Evolutionary conservation across 2,329 filamentous ascomycete species (phyloP).

Genomic region (Periglandula ipomoeae): DNA sequence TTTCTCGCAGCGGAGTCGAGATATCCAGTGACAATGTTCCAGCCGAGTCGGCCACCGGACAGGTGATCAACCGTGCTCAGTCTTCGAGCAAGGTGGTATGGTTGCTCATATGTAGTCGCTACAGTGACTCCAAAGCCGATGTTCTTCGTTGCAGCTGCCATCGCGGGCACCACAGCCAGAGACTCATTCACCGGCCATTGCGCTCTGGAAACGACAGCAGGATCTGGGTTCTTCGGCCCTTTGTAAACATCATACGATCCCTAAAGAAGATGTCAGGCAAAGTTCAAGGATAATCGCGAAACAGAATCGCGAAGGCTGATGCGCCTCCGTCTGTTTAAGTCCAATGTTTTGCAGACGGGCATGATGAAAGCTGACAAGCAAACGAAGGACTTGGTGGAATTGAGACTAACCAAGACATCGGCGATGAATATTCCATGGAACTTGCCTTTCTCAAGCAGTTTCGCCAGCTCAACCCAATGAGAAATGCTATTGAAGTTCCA

Average conservation of each 20-base stretch:
- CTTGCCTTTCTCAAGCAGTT: slow-evolving; percentile 39
- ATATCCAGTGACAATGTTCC: slow-evolving; percentile 56
- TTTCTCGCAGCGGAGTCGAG: slow-evolving; percentile 58
- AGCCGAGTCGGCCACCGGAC: slow-evolving; percentile 45
- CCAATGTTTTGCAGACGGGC: too few species aligned
- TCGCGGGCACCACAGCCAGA: slow-evolving; percentile 48
- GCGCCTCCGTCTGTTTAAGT: too few species aligned
- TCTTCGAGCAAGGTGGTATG: slow-evolving; percentile 57
- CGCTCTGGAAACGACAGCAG: slow-evolving; percentile 51
- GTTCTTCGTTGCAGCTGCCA: slow-evolving; percentile 58
- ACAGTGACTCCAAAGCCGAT: slow-evolving; percentile 62
- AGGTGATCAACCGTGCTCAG: slow-evolving; percentile 59
- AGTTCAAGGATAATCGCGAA: neutral
- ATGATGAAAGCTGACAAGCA: too few species aligned
- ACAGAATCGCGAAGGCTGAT: too few species aligned
- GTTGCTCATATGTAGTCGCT: slow-evolving; percentile 59
- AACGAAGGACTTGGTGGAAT: too few species aligned
- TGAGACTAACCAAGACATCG: slow-evolving; percentile 35
- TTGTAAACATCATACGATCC: slow-evolving; percentile 64
- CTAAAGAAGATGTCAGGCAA: slow-evolving; percentile 6
- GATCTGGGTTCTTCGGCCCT: slow-evolving; percentile 38
- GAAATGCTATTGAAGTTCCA: slow-evolving; percentile 49
- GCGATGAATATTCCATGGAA: slow-evolving; percentile 32
- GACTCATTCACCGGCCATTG: slow-evolving; percentile 69
- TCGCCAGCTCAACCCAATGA: slow-evolving; percentile 52